Evolutionary conservation across 345 rosid genomes (phyloP).

Genomic region (Euphorbia lathyris): DNA sequence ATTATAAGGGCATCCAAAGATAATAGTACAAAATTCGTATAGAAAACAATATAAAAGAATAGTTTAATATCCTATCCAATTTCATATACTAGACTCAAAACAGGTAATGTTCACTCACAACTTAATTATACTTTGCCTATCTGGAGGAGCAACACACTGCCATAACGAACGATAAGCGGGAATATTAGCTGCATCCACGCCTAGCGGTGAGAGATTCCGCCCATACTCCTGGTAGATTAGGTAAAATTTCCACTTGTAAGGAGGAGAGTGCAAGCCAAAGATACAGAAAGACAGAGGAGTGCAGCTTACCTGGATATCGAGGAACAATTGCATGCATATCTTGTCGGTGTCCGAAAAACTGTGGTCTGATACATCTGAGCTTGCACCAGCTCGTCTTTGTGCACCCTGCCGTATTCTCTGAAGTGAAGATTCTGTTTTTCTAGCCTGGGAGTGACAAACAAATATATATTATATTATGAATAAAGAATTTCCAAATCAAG

Average conservation of each 20-base stretch:
- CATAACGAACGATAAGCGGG: conserved; percentile 71
- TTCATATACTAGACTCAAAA: neutral
- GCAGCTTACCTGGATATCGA: conserved; percentile 80
- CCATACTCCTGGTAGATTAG: conserved; percentile 69
- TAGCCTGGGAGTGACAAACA: conserved; percentile 49
- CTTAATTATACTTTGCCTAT: conserved; percentile 47
- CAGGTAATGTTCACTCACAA: conserved; percentile 28
- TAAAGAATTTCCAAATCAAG: neutral
- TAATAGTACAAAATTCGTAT: conserved; percentile 2
- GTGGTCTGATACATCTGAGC: conserved; percentile 73
- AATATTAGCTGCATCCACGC: conserved; percentile 65
- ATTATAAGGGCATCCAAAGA: neutral
- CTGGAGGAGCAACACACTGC: conserved; percentile 89
- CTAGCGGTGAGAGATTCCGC: conserved; percentile 61
- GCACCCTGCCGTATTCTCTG: conserved; percentile 89
- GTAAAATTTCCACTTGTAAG: neutral
- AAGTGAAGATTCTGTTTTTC: conserved; percentile 80
- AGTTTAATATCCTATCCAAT: neutral
- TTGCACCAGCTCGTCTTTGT: conserved; percentile 85
- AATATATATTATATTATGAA: neutral
- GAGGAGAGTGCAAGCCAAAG: neutral
- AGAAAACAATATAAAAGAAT: neutral
- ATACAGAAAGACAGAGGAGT: neutral
- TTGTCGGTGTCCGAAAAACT: conserved; percentile 84
- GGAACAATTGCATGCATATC: conserved; percentile 90